A percentile compares a stretch with the other conserved stretches of the same genome.
These are phyloP conservation scores for Penicillium turbatum DNA, from an alignment of 495 filamentous ascomycete genomes.

Conservation along the genomic window DNA sequence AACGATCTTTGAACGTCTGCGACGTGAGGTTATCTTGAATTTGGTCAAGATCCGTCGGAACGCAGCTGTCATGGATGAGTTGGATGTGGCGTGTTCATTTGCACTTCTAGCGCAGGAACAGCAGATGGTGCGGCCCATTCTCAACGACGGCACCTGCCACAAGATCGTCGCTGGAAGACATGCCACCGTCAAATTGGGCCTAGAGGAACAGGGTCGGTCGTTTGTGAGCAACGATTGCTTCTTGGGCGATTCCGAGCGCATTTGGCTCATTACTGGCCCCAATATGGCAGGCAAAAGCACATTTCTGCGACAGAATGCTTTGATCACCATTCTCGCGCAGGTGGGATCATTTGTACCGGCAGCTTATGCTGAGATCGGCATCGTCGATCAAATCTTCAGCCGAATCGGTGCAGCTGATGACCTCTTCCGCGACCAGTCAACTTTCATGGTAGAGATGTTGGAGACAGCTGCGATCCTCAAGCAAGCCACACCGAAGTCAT, in stretches of 20 bases:
- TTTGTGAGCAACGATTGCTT: slow-evolving; percentile 89
- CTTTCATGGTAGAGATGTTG: slow-evolving; percentile 73
- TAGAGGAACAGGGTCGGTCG: slow-evolving; percentile 71
- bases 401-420: slow-evolving; percentile 91
- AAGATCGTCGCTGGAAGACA: slow-evolving; percentile 81
- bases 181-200: slow-evolving; percentile 78
- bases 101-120: slow-evolving; percentile 72
- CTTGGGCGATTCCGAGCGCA: slow-evolving; percentile 60
- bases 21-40: slow-evolving; percentile 69
- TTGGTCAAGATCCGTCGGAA: slow-evolving; percentile 82
- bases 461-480: slow-evolving; percentile 51
- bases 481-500: slow-evolving; percentile 52
- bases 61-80: slow-evolving; percentile 81
- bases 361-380: slow-evolving; percentile 72
- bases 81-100: slow-evolving; percentile 84
- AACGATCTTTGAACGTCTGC: slow-evolving; percentile 63
- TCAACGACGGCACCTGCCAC: slow-evolving; percentile 55
- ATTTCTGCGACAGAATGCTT: slow-evolving; percentile 87
- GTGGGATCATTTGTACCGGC: slow-evolving; percentile 90
- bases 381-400: slow-evolving; percentile 91
- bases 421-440: slow-evolving; percentile 85
- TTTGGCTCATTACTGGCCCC: slow-evolving; percentile 93
- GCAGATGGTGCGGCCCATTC: slow-evolving; percentile 63
- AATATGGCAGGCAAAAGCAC: slow-evolving; percentile 99
- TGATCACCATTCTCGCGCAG: slow-evolving; percentile 90